Percentiles rank a stretch among this genome's conserved stretches.
Evolutionary conservation across 2,329 filamentous ascomycete genomes (phyloP).

Genomic region (Pochonia chlamydosporia): DNA sequence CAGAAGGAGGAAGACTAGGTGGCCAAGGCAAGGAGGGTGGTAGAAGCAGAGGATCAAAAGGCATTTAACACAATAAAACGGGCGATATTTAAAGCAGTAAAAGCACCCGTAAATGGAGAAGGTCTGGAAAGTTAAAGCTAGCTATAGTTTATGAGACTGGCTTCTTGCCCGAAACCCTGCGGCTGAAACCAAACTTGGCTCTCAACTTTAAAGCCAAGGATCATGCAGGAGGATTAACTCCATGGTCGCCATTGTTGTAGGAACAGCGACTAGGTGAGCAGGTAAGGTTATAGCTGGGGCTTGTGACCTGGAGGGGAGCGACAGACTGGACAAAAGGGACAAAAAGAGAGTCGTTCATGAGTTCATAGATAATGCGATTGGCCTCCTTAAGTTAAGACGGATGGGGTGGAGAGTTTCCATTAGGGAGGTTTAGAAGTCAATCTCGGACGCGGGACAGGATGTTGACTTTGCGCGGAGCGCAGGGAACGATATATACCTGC

Average conservation of each 20-base stretch:
- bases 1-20: neutral
- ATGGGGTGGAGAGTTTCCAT: slow-evolving; percentile 58
- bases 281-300: too few relatives aligned
- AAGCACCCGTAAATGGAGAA: neutral
- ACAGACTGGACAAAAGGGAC: slow-evolving; percentile 80
- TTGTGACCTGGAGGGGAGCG: slow-evolving; percentile 30
- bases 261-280: too few relatives aligned
- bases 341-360: slow-evolving; percentile 96
- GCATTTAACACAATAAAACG: too few relatives aligned
- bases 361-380: slow-evolving; percentile 81
- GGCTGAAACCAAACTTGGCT: too few relatives aligned
- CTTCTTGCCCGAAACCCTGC: neutral
- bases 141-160: too few relatives aligned
- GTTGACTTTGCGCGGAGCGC: slow-evolving; percentile 83
- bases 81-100: slow-evolving; percentile 1
- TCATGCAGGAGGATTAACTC: too few relatives aligned
- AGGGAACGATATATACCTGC: slow-evolving; percentile 83
- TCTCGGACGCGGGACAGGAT: slow-evolving; percentile 82
- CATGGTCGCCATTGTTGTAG: too few relatives aligned
- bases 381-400: slow-evolving; percentile 76
- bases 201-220: too few relatives aligned
- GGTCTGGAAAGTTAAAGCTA: too few relatives aligned
- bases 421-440: slow-evolving; percentile 54
- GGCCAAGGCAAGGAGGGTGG: neutral
- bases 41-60: too few relatives aligned